Evolutionary conservation across 352 stramenopile species (phyloP).

Genomic region (Phytophthora chlamydospora): DNA sequence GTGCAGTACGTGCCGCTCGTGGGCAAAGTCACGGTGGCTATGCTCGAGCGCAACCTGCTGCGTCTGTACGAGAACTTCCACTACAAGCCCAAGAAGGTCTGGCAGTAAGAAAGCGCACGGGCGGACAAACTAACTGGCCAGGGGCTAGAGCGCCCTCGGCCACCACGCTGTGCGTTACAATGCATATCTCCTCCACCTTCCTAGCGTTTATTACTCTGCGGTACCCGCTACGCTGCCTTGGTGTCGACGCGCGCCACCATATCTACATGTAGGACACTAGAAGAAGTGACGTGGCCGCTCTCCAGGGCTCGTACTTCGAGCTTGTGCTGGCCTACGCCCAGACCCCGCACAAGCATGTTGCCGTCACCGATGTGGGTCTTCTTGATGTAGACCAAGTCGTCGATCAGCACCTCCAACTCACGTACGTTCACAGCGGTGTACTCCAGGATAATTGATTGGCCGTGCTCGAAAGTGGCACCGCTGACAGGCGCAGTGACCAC

Average conservation of each 20-base stretch:
- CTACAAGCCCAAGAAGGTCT: slow-evolving; percentile 87
- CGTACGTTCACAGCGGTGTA: slow-evolving; percentile 48
- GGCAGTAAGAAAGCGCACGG: slow-evolving; percentile 74
- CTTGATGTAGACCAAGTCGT: slow-evolving; percentile 30
- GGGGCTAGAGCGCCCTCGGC: slow-evolving; percentile 18
- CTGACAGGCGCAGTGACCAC: slow-evolving; percentile 34
- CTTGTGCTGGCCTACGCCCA: slow-evolving; percentile 38
- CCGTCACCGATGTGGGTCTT: slow-evolving; percentile 45
- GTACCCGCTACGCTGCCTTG: not conserved
- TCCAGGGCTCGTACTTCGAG: slow-evolving; percentile 37
- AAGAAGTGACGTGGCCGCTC: slow-evolving; percentile 6
- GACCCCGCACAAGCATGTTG: slow-evolving; percentile 49
- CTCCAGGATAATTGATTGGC: slow-evolving; percentile 41
- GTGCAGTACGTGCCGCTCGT: slow-evolving; percentile 96
- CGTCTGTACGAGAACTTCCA: slow-evolving; percentile 97
- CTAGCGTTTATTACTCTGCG: not conserved
- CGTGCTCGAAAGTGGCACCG: slow-evolving; percentile 23
- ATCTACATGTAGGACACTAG: slow-evolving; percentile 21
- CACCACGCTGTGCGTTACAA: slow-evolving; percentile 20
- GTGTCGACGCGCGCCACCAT: slow-evolving; percentile 7
- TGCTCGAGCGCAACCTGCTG: slow-evolving; percentile 96
- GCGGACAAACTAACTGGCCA: not conserved
- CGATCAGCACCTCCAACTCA: slow-evolving; percentile 36
- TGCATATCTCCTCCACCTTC: slow-evolving; percentile 13
- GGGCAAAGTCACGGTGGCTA: slow-evolving; percentile 97